Percentiles rank a stretch among this genome's conserved stretches.
Evolutionary conservation across 345 rosid genomes (phyloP).

Genomic region (Pistacia vera): DNA sequence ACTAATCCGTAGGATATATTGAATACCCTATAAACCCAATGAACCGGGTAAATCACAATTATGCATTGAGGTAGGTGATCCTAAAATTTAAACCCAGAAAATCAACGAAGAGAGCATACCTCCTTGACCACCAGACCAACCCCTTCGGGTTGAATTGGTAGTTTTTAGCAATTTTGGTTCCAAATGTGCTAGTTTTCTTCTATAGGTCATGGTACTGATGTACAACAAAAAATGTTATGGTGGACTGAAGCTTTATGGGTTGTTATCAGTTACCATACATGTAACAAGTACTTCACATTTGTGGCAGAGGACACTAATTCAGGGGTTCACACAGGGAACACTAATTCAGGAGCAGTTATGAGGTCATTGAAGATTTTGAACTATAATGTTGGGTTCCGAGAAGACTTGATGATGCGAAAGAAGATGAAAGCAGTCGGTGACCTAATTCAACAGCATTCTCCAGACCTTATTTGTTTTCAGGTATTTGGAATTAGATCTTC

Average conservation of each 20-base stretch:
- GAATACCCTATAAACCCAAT: too few relatives aligned
- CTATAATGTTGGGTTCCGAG: constrained; percentile 98
- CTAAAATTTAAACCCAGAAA: too few relatives aligned
- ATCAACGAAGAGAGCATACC: too few relatives aligned
- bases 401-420: constrained; percentile 70
- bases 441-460: constrained; percentile 75
- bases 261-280: neutral
- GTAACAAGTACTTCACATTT: neutral
- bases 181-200: neutral
- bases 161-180: neutral
- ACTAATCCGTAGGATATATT: too few relatives aligned
- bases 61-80: too few relatives aligned
- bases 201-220: neutral
- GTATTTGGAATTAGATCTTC: constrained; percentile 30
- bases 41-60: too few relatives aligned
- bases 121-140: too few relatives aligned
- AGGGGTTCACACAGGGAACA: neutral
- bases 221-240: neutral
- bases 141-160: neutral
- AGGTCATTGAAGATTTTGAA: constrained; percentile 69
- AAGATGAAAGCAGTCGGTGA: constrained; percentile 87
- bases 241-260: neutral
- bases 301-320: constrained; percentile 43
- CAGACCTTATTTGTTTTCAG: constrained; percentile 92
- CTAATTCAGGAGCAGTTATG: constrained; percentile 4